Evolutionary conservation across 768 basidiomycete species (phyloP).

Genomic region (Rhodotorula toruloides): DNA sequence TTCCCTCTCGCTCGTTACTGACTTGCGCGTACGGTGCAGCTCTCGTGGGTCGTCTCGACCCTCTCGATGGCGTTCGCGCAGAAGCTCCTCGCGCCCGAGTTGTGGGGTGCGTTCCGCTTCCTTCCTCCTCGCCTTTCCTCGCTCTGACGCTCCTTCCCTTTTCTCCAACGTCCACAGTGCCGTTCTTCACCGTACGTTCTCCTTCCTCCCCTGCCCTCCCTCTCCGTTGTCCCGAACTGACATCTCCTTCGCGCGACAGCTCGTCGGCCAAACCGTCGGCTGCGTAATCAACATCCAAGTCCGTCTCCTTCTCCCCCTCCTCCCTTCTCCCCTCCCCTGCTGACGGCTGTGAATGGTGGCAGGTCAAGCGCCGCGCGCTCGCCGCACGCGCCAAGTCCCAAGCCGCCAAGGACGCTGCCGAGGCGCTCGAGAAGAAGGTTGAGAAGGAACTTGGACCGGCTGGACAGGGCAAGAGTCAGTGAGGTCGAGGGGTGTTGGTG

Average conservation of each 20-base stretch:
- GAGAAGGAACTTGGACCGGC: constrained; percentile 9
- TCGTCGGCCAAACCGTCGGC: constrained; percentile 15
- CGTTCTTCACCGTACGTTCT: constrained; percentile 73
- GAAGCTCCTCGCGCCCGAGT: constrained; percentile 67
- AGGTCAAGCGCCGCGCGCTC: constrained; percentile 54
- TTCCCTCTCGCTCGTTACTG: background rate
- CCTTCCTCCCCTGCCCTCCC: background rate
- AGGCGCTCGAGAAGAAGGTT: constrained; percentile 15
- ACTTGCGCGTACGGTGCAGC: constrained; percentile 49
- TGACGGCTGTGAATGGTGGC: constrained; percentile 53
- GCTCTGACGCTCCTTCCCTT: constrained; percentile 46
- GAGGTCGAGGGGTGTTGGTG: background rate
- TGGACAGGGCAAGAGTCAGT: background rate
- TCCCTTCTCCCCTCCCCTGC: constrained; percentile 51
- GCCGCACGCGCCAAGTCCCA: constrained; percentile 46
- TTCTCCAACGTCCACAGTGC: constrained; percentile 84
- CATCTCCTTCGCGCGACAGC: background rate
- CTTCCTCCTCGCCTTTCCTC: background rate
- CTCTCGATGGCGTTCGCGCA: constrained; percentile 70
- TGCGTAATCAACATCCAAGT: constrained; percentile 61
- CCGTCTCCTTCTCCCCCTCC: constrained; percentile 41
- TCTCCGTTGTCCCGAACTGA: background rate
- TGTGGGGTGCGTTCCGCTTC: constrained; percentile 20
- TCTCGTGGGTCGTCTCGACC: constrained; percentile 75
- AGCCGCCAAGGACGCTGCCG: constrained; percentile 26